Percentiles rank a stretch among this genome's conserved stretches.
Conservation (phyloP, 1,284 basidiomycete species). For the Ganoderma lingzhi region DNA sequence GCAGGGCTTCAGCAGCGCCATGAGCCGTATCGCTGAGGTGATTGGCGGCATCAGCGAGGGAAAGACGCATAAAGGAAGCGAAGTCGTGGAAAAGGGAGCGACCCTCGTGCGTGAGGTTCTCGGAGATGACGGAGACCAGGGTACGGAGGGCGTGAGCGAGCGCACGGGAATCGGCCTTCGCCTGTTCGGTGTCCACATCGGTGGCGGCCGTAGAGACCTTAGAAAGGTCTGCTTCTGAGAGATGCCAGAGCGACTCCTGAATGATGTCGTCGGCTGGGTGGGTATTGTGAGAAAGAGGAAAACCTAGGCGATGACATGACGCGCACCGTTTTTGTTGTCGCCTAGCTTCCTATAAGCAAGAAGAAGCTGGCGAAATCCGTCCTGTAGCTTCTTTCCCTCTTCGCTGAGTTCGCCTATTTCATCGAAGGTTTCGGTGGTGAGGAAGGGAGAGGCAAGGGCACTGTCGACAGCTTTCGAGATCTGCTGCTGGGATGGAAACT, state of each 20-base stretch:
- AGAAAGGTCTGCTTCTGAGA: conserved; percentile 58
- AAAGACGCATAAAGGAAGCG: conserved; percentile 66
- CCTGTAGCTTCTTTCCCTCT: conserved; percentile 58
- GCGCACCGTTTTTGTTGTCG: conserved; percentile 61
- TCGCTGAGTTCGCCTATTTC: conserved; percentile 55
- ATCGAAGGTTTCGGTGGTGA: conserved; percentile 49
- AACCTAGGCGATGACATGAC: background rate
- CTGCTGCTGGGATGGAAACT: conserved; percentile 67
- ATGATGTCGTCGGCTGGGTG: conserved; percentile 63
- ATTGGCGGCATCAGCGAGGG: conserved; percentile 70
- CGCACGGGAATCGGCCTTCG: conserved; percentile 55
- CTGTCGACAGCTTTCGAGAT: conserved; percentile 58
- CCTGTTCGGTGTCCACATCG: conserved; percentile 52
- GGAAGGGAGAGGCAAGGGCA: conserved; percentile 54
- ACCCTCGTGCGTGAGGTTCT: conserved; percentile 59
- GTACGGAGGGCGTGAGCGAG: conserved; percentile 57
- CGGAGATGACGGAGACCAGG: conserved; percentile 59
- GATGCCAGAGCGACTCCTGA: conserved; percentile 69
- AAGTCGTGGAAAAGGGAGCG: conserved; percentile 64
- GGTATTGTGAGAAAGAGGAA: background rate
- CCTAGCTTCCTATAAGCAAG: conserved; percentile 61
- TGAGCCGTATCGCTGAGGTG: conserved; percentile 58
- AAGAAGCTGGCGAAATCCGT: conserved; percentile 56
- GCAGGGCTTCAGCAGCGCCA: conserved; percentile 56
- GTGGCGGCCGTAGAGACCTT: conserved; percentile 43